phyloP scores from a whole-genome alignment of 2,329 filamentous ascomycete species.

The Lasiodiplodia sp. region DNA sequence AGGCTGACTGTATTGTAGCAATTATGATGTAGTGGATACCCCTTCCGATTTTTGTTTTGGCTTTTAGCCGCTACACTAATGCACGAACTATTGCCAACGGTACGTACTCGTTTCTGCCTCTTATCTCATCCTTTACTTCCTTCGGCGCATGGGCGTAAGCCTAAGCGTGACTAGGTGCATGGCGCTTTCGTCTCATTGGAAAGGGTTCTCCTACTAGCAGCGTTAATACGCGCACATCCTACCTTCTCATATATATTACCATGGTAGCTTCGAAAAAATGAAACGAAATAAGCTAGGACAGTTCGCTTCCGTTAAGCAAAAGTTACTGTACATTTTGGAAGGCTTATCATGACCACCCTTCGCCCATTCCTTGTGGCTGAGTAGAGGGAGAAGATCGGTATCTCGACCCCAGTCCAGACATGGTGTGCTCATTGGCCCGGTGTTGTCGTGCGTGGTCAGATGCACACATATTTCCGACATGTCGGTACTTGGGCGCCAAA shows the following conservation, averaged over 20 bases:
- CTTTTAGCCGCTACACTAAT: not conserved
- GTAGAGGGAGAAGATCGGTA: not conserved
- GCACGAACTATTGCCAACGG: not conserved
- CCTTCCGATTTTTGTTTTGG: not conserved
- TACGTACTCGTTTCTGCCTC: not conserved
- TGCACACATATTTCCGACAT: not conserved
- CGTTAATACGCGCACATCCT: not conserved
- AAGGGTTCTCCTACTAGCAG: not conserved
- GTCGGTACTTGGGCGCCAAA: not conserved
- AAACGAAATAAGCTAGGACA: not conserved
- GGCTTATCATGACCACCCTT: constrained; percentile 1
- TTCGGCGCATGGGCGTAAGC: not conserved
- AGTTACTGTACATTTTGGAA: not conserved
- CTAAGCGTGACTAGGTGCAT: not conserved
- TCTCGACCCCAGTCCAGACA: not conserved
- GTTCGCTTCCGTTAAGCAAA: not conserved
- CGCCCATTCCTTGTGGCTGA: not conserved
- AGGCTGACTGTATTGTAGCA: not conserved
- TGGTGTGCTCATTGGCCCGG: not conserved
- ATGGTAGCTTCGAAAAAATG: not conserved
- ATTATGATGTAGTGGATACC: not conserved
- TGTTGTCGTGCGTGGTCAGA: not conserved
- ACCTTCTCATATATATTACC: not conserved
- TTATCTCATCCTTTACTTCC: not conserved
- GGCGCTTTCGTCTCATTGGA: not conserved